Percentiles rank a stretch among this genome's conserved stretches.
Evolutionary conservation across 805 yeast genomes (phyloP).

Genomic region (Yamadazyma laniorum): DNA sequence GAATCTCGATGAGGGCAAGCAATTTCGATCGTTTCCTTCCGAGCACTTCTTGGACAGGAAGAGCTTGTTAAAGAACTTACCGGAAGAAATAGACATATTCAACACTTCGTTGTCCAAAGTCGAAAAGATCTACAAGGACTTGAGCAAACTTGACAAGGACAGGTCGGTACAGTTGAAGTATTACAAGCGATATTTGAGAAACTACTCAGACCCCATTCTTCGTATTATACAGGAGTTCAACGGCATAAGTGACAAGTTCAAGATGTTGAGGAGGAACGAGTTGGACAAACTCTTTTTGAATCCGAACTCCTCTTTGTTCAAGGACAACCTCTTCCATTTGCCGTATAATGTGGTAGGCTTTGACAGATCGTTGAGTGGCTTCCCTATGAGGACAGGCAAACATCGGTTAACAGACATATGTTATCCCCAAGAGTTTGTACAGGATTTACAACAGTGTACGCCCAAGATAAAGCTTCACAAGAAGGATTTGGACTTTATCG

Average conservation of each 20-base stretch:
- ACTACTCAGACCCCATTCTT: conserved; percentile 31
- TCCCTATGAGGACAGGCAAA: conserved; percentile 31
- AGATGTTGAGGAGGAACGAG: conserved; percentile 35
- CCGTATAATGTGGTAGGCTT: conserved; percentile 43
- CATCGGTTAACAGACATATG: conserved; percentile 18
- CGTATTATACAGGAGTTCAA: conserved; percentile 32
- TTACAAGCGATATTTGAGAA: conserved; percentile 30
- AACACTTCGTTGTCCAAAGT: conserved; percentile 29
- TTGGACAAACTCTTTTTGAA: conserved; percentile 25
- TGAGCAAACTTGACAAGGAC: conserved; percentile 36
- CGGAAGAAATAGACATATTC: conserved; percentile 35
- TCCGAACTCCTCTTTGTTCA: conserved; percentile 29
- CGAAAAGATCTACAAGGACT: conserved; percentile 29
- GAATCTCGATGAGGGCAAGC: conserved; percentile 35
- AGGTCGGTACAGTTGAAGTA: conserved; percentile 37
- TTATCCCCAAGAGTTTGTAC: conserved; percentile 39
- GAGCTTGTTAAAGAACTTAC: conserved; percentile 27
- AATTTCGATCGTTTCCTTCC: conserved; percentile 31
- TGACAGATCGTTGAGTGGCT: conserved; percentile 38
- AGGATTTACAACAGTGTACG: conserved; percentile 24
- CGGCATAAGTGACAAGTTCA: conserved; percentile 37
- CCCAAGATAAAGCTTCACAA: conserved; percentile 22
- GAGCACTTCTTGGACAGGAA: conserved; percentile 36
- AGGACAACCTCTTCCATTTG: conserved; percentile 26
- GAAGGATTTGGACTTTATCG: conserved; percentile 36